Evolutionary conservation across 176 grass and related monocot genomes (phyloP), one percentile per base, ranked within the genome.

Genomic region (Miscanthus lutarioriparius): DNA sequence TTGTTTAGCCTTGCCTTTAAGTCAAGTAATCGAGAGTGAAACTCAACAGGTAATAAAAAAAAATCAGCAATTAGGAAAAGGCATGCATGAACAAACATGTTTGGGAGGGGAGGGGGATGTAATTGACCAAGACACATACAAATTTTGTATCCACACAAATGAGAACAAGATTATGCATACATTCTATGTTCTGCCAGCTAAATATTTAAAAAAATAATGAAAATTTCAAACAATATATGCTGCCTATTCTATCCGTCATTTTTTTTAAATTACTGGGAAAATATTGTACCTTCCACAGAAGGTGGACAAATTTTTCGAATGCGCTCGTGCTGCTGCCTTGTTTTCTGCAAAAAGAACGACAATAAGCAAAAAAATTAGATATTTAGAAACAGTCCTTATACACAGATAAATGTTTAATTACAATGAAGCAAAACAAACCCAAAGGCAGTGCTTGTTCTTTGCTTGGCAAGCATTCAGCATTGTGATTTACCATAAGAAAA

Each of bases 211-310:
- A 66, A 58, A 33, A 43, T 1, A 48, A 63, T 63, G 7, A 75
- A 65, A 16, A 56, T 26, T 62, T 4, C n/a, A 26, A 27, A 8
- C 6, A 12, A 82, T 58, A 64, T 6, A 11, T 79, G 25, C 11
- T 47, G 8, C 17, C 47, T 44, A 48, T 25, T 48, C 7, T 58
- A 75, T 33, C 1, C 32, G 40, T 64, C 77, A 69, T 26, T 41
- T 72, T 20, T 74, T 37, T 27, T 66, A 20, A 44, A 66, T 39
- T 38, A 74, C 64, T 69, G 30, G 53, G 40, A 78, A 66, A 6
- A 38, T 30, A 75, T 23, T n/a, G 44, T 87, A 98, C 96, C 96
- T 99, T 87, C 96, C 96, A 89, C 96, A 99, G 68, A 92, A 99
- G 1, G 87, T 82, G n/a, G 96, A 99, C 53, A 99, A 27, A 68